These are phyloP conservation scores for Daldinia childiae DNA, from an alignment of 495 filamentous ascomycete species.

Conservation along the genomic window DNA sequence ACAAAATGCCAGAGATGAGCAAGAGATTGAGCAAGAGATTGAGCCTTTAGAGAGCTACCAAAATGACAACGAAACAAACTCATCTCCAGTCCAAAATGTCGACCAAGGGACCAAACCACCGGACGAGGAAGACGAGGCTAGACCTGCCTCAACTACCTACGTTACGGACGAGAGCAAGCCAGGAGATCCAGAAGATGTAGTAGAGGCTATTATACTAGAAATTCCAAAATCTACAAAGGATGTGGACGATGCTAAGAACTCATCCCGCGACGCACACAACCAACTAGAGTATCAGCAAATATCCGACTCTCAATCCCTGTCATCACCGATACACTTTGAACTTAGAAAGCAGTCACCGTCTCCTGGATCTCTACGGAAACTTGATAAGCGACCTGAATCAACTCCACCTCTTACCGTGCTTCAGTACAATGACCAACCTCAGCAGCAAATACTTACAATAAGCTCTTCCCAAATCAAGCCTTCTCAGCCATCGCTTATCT, in stretches of 20 bases:
- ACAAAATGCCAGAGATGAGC: not conserved
- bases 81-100: not conserved
- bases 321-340: not conserved
- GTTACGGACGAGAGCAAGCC: not conserved
- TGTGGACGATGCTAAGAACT: not conserved
- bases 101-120: no score
- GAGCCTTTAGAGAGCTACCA: not conserved
- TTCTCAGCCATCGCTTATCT: not conserved
- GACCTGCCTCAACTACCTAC: not conserved
- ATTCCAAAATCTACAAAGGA: not conserved
- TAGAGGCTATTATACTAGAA: not conserved
- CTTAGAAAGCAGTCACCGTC: not conserved
- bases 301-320: not conserved
- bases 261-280: not conserved
- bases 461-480: not conserved
- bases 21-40: not conserved
- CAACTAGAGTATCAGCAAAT: not conserved
- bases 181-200: not conserved
- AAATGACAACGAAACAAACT: not conserved
- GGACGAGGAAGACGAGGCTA: no score
- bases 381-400: not conserved
- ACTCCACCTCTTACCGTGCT: not conserved
- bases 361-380: not conserved
- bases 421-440: not conserved
- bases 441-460: not conserved